Evolutionary conservation across 768 basidiomycete genomes (phyloP).

Genomic region (Tubosaeta sp.): DNA sequence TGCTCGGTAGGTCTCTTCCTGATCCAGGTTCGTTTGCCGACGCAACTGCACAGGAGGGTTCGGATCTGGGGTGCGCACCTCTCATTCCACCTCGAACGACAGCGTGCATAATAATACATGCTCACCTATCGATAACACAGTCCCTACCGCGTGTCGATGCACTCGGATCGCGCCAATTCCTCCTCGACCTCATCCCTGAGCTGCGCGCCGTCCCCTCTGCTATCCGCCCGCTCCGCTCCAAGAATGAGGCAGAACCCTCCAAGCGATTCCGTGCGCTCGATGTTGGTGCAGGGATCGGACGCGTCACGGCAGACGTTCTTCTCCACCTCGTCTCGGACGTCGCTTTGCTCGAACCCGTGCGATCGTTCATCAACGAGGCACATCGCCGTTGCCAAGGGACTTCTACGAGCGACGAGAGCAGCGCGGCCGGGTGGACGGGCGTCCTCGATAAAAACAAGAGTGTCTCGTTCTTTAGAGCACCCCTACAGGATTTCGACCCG

Average conservation of each 20-base stretch:
- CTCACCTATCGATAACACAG: slow-evolving; percentile 34
- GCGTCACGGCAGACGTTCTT: slow-evolving; percentile 84
- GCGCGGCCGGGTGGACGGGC: slow-evolving; percentile 55
- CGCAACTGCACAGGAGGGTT: slow-evolving; percentile 38
- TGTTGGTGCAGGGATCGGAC: slow-evolving; percentile 91
- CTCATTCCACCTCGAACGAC: not conserved
- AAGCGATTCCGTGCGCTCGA: slow-evolving; percentile 75
- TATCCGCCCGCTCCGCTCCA: slow-evolving; percentile 44
- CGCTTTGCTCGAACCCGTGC: slow-evolving; percentile 86
- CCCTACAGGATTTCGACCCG: slow-evolving; percentile 82
- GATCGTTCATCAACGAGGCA: slow-evolving; percentile 71
- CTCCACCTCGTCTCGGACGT: slow-evolving; percentile 87
- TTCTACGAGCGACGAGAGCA: slow-evolving; percentile 31
- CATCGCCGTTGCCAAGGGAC: slow-evolving; percentile 37
- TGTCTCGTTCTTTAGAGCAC: slow-evolving; percentile 74
- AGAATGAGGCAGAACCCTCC: slow-evolving; percentile 10
- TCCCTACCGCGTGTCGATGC: slow-evolving; percentile 89
- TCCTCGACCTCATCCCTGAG: slow-evolving; percentile 76
- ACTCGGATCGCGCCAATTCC: slow-evolving; percentile 83
- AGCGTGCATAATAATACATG: slow-evolving; percentile 1
- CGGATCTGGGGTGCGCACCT: slow-evolving; percentile 46
- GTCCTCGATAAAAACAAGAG: slow-evolving; percentile 60
- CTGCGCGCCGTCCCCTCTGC: slow-evolving; percentile 76
- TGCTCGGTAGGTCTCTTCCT: slow-evolving; percentile 54
- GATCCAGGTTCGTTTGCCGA: slow-evolving; percentile 8